A percentile compares a stretch with the other conserved stretches of the same genome.
Evolutionary conservation across 768 basidiomycete genomes (phyloP).

Genomic region (Collybiopsis luxurians): DNA sequence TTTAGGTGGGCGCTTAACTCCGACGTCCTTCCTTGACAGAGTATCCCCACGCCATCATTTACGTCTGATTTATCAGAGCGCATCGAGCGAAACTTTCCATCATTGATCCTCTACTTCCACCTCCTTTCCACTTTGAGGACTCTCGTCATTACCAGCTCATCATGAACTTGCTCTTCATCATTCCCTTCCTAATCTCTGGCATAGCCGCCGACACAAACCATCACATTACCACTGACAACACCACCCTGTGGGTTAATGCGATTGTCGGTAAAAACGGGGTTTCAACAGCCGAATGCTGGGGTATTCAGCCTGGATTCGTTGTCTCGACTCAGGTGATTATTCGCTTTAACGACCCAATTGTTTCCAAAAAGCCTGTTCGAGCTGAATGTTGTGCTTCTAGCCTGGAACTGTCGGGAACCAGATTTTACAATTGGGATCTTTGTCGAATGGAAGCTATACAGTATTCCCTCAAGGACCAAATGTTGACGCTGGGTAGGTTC

Average conservation of each 20-base stretch:
- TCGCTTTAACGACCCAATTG: neutral
- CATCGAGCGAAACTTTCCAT: too few relatives aligned
- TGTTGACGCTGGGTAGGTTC: neutral
- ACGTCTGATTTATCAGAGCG: too few relatives aligned
- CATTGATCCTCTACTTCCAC: too few relatives aligned
- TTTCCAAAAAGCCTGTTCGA: neutral
- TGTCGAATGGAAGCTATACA: neutral
- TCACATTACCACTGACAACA: neutral
- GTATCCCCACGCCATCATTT: too few relatives aligned
- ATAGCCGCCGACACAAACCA: neutral
- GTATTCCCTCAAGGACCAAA: neutral
- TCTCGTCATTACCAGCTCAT: too few relatives aligned
- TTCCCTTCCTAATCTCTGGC: neutral
- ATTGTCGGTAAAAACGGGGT: neutral
- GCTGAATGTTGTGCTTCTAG: too few relatives aligned
- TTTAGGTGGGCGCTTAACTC: too few relatives aligned
- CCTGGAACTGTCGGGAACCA: neutral
- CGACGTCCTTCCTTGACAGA: too few relatives aligned
- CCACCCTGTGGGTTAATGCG: neutral
- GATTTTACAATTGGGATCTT: neutral
- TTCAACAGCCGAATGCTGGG: neutral
- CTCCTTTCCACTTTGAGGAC: neutral
- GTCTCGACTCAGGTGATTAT: neutral
- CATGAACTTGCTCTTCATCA: neutral
- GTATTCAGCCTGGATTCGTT: neutral